A percentile compares a stretch with the other conserved stretches of the same genome.
Conservation (phyloP, 1,284 basidiomycete genomes). For the Rhodotorula sp. region DNA sequence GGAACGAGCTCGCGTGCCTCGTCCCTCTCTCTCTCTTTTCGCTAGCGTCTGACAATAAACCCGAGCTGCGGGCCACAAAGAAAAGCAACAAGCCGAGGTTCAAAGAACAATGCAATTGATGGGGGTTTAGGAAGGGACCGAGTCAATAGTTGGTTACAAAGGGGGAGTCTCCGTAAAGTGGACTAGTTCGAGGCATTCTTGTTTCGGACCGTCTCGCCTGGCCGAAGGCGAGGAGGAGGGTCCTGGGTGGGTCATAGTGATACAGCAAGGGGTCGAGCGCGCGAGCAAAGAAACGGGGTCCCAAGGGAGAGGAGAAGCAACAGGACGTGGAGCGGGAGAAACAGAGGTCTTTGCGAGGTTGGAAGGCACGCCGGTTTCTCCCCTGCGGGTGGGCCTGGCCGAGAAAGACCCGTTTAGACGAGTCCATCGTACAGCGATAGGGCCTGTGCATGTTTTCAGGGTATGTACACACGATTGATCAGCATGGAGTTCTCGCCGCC, state of each 20-base stretch:
- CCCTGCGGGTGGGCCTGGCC: no score
- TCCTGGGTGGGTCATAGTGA: not conserved
- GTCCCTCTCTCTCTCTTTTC: no score
- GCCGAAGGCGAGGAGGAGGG: not conserved
- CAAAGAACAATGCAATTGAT: no score
- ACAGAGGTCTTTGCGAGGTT: not conserved
- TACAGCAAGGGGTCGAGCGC: not conserved
- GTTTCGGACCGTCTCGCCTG: not conserved
- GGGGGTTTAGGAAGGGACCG: no score
- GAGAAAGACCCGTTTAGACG: constrained; percentile 52
- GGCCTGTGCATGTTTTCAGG: constrained; percentile 46
- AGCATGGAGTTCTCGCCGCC: no score
- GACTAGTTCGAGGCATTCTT: not conserved
- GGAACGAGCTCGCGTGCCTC: no score
- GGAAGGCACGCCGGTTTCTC: not conserved
- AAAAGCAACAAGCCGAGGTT: not conserved
- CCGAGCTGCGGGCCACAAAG: no score
- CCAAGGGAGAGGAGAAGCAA: not conserved
- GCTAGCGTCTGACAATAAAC: no score
- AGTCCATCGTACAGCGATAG: constrained; percentile 57
- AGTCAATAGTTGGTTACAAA: no score
- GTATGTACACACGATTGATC: not conserved
- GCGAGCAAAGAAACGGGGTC: not conserved
- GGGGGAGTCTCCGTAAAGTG: no score
- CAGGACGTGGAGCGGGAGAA: not conserved